These are phyloP conservation scores for Thraustochytrium striatum DNA, from an alignment of 352 stramenopile species.

Conservation along the genomic window DNA sequence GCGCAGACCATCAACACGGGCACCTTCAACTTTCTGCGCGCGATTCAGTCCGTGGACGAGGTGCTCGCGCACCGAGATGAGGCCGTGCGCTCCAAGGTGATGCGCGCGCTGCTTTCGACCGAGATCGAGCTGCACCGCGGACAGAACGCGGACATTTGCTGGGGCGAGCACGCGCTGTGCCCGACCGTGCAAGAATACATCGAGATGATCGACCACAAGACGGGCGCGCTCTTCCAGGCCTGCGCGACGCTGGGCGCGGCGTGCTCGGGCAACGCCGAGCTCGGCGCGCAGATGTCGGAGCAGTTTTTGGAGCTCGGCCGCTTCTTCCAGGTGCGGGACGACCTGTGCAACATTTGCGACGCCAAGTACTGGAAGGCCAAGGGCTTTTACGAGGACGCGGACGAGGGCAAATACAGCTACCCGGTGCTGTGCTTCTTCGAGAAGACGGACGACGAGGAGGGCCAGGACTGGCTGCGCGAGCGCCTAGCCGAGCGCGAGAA, in stretches of 20 bases:
- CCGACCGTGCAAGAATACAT: neutral
- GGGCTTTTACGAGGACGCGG: neutral
- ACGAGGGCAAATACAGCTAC: neutral
- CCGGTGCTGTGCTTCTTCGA: neutral
- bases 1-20: neutral
- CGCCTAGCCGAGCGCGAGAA: neutral
- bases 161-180: neutral
- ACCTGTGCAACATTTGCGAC: neutral
- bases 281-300: neutral
- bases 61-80: neutral
- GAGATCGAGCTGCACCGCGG: neutral
- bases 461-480: neutral
- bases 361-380: neutral
- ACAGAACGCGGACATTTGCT: neutral
- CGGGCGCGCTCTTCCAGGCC: neutral
- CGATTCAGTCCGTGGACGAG: neutral
- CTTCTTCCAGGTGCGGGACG: neutral
- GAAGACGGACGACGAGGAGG: neutral
- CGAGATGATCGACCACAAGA: neutral
- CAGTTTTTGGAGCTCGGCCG: neutral
- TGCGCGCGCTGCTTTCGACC: neutral
- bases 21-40: neutral
- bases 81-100: neutral
- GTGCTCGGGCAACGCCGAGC: neutral
- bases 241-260: neutral